Evolutionary conservation across 83 land plant species (phyloP), one percentile per base, ranked within the genome.

Genomic region (Isoetes engelmannii): DNA sequence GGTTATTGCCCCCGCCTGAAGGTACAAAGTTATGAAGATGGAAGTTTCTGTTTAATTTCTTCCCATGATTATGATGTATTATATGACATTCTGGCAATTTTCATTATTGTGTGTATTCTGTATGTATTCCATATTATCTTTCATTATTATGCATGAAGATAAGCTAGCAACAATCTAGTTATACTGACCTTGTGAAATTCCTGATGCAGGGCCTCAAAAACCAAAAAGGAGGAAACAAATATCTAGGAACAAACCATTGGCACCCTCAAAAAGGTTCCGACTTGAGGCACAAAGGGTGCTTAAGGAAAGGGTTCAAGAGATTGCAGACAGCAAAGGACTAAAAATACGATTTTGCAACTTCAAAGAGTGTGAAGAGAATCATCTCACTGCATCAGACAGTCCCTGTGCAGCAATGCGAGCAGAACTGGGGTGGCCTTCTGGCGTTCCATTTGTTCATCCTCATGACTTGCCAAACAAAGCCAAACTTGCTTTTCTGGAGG

Each of bases 391-490:
- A 17, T 19, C 79, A 44, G 91, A 92, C 28, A 92, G 97, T 65
- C 94, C 90, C 4, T 92, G 97, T 77, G 80, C 78, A 21, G 79
- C 49, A 53, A 71, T 75, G 70, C 79, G 95, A 44, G 81, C 82
- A 80, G 84, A 89, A 72, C 84, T 92, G 57, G 94, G 90, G 37
- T 92, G 97, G 97, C 97, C 97, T 19, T 81, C 82, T 12, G 94
- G 97, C n/a, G 97, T 92, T 17, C 97, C 97, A 9, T 89, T 92
- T 77, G 97, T 92, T 57, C 97, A 92, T 72, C 97, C 97, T 17
- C 97, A 92, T 77, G 97, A 92, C 70, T 87, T 92, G 19, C 97
- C 97, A 10, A 92, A 92, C 51, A 92, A 92, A 69, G 90, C 97
- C 46, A 92, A 92, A 72, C 80, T 84, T 42, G 88, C 85, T 8